Percentiles rank a stretch among this genome's conserved stretches.
phyloP scores from a whole-genome alignment of 1,284 basidiomycete genomes.

The Apiotrichum domesticum region DNA sequence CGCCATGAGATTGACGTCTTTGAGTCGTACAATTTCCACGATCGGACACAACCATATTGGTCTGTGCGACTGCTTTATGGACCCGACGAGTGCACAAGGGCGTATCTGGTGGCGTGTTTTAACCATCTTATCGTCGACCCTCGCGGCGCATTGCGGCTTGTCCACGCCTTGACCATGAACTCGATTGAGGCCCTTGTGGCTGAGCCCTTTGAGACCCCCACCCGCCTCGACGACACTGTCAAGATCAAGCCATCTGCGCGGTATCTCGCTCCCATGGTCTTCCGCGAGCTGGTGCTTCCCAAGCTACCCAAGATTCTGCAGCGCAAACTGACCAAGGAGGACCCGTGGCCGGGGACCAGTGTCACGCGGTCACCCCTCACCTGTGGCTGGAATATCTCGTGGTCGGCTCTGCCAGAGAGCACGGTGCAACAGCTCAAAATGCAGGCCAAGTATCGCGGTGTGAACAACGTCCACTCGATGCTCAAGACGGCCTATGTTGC shows the following conservation, averaged over 20 bases:
- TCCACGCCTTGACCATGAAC: slow-evolving; percentile 1
- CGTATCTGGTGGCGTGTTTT: slow-evolving; percentile 6
- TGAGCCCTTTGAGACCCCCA: slow-evolving; percentile 2
- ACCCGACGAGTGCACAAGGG: slow-evolving; percentile 24
- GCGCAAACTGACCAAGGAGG: slow-evolving; percentile 12
- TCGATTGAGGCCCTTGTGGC: slow-evolving; percentile 3
- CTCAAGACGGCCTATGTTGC: slow-evolving; percentile 24
- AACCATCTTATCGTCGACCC: slow-evolving; percentile 6
- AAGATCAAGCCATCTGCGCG: slow-evolving; percentile 16
- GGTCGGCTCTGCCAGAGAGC: slow-evolving; percentile 14
- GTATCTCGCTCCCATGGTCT: slow-evolving; percentile 24
- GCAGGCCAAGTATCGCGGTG: slow-evolving; percentile 15
- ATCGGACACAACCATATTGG: not conserved
- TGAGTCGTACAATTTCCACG: not conserved
- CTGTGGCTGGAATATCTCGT: slow-evolving; percentile 11
- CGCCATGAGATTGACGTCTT: not conserved
- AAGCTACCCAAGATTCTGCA: slow-evolving; percentile 29
- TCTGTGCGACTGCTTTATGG: not conserved
- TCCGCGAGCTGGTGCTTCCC: slow-evolving; percentile 27
- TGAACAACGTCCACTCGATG: slow-evolving; percentile 31
- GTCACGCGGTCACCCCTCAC: slow-evolving; percentile 6
- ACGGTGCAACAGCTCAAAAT: slow-evolving; percentile 20
- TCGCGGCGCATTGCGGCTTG: slow-evolving; percentile 3
- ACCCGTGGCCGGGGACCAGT: slow-evolving; percentile 24
- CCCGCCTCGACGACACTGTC: slow-evolving; percentile 23